Percentiles rank a stretch among this genome's conserved stretches.
Evolutionary conservation across 2,329 filamentous ascomycete species (phyloP).

Genomic region (Teratosphaeriaceae sp.): DNA sequence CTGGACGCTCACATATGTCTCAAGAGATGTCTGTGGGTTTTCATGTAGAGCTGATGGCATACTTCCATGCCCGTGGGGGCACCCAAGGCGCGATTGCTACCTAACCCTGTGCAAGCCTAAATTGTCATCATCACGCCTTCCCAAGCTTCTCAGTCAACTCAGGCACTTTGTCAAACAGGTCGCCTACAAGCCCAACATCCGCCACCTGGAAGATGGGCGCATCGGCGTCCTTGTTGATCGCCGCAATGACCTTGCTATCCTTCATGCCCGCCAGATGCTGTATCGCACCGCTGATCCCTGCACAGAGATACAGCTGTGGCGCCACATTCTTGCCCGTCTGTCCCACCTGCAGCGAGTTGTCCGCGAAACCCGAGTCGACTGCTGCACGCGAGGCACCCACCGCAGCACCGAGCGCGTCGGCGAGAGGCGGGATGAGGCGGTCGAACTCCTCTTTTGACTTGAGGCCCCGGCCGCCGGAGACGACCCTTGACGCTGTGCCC

Average conservation of each 20-base stretch:
- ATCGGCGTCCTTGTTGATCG: slow-evolving; percentile 96
- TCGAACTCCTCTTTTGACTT: slow-evolving; percentile 99
- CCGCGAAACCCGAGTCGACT: slow-evolving; percentile 93
- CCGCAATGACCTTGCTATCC: slow-evolving; percentile 98
- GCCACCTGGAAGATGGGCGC: slow-evolving; percentile 98
- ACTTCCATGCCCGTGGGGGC: too few species aligned
- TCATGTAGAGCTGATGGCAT: background rate
- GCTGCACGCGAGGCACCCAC: slow-evolving; percentile 92
- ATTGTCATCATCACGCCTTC: slow-evolving; percentile 16
- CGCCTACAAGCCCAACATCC: slow-evolving; percentile 90
- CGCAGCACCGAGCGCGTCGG: slow-evolving; percentile 88
- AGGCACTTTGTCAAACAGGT: slow-evolving; percentile 91
- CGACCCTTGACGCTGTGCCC: slow-evolving; percentile 78
- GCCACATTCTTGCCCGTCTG: slow-evolving; percentile 99
- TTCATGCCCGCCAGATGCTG: slow-evolving; percentile 99
- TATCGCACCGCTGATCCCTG: slow-evolving; percentile 94
- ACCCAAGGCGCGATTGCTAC: too few species aligned
- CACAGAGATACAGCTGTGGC: slow-evolving; percentile 88
- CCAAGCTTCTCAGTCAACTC: slow-evolving; percentile 95
- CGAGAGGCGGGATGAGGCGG: slow-evolving; percentile 81
- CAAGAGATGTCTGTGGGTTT: background rate
- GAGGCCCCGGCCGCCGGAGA: slow-evolving; percentile 86
- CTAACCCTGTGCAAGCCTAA: too few species aligned
- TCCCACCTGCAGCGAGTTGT: slow-evolving; percentile 96
- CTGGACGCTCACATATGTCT: too few species aligned